Evolutionary conservation across 129 eudicot genomes (phyloP), one percentile per base, ranked within the genome.

Genomic region (Helichrysum umbraculigerum): DNA sequence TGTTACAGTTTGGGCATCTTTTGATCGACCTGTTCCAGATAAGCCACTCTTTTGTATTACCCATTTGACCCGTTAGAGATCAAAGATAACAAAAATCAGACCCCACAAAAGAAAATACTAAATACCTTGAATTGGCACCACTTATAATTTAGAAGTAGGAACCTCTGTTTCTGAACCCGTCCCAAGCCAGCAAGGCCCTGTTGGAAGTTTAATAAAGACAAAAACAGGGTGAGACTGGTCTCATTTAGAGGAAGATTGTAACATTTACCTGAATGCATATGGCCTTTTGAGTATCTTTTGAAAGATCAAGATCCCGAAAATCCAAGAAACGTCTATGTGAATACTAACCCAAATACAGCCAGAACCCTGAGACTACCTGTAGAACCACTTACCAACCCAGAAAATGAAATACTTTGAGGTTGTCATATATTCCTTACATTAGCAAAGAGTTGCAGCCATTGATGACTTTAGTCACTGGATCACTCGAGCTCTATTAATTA

Each of bases 401-500:
- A 56, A 5, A 56, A 56, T 19, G 62, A 56, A 63, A 15, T 16
- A 32, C n/a, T 30, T 32, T 5, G 41, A 63, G 10, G 37, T 22
- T 17, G 17, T 12, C 52, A 44, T 2, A 11, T 44, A 44, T 12
- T 44, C 17, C 12, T 44, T 44, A 44, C 16, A 10, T 44, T 44
- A 44, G 44, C 33, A 12, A 58, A 20, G 63, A 58, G 65, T 59
- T 19, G 30, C 68, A 63, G 70, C 87, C 78, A 78, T 3, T 33
- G 29, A 66, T 66, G 28, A 66, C 50, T 66, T 29, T 35, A 34
- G 37, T 66, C 30, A 35, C 19, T 33, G n/a, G 7, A 22, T 66
- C 28, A 33, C 14, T 35, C n/a, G 50, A 66, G 6, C 29, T 35
- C 19, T 62, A 10, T 5, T 29, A 6, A 29, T 22, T 29, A 29